Base-by-base conservation (phyloP, 1,284 basidiomycete genomes). In the Trichosporon sp. region DNA sequence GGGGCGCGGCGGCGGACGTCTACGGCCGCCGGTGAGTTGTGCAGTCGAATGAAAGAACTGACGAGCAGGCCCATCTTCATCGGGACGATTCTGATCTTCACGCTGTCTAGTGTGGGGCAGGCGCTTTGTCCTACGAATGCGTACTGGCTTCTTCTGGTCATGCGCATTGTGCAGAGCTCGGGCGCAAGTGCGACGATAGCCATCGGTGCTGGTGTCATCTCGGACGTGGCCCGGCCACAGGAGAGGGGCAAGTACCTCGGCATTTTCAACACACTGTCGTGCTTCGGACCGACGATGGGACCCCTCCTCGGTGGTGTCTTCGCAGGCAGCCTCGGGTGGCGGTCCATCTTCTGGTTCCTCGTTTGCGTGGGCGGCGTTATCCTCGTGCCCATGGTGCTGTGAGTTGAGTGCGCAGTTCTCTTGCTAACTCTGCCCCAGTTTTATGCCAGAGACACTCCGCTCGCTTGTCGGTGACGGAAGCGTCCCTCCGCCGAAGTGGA, bases 391-490 rank as follows among this genome's bases (percentile, higher is more conserved):
- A 72, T 76, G 31, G 65, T 77, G 21, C 43, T 79, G 73, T 78
- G 37, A 56, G 70, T 61, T 19, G 12, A 1, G 21, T 6, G 8
- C 5, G 5, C 16, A 40, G 14, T n/a, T 0, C 21, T 26, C 26
- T 26, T 26, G 26, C 61, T 54, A 12, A 31, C 66, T 16, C 11
- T 37, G 6, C 37, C 26, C 21, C 68, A 79, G 78, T 48, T 71
- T 78, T 54, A 71, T 80, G 21, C 81, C 81, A 1, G 81, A 82
- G 67, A 81, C 81, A n/a, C 75, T 82, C 2, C 75, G 81, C 4
- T 66, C 73, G 1, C 72, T 81, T 1, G 81, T 82, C 2, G 81
- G 78, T 0, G 77, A 81, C 54, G 81, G 81, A 1, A 77, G 77
- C 0, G 67, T 76, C 0, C 73, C 77, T 0, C 78, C 79, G 11